Base-by-base conservation (phyloP, 805 yeast species). In the Lipomyces yamadae region DNA sequence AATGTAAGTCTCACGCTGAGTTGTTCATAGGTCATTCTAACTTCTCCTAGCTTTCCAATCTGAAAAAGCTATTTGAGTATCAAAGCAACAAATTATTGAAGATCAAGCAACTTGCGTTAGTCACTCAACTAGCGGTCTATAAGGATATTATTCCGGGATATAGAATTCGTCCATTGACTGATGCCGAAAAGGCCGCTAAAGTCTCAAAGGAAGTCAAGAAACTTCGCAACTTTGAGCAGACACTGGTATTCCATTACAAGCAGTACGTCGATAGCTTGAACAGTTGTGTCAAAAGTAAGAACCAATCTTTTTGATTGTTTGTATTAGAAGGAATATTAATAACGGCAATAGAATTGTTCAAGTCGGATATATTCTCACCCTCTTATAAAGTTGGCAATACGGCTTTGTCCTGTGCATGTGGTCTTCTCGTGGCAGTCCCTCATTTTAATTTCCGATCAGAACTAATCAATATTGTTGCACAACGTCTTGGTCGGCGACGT, bases 391-490 rank as follows among this genome's bases (percentile, higher is more conserved):
- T 80, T 54, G 78, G 76, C 7, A 58, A 63, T 24, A 74, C 79
- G 18, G 90, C 97, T 0, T 80, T 88, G 1, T 86, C 84, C 64
- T 93, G 96, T 1, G 90, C 93, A 0, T 90, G 96, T 76, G 96
- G 91, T 73, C 81, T 94, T 61, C 81, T 87, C 4, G 80, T 85
- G 7, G 80, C 89, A 1, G 85, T 90, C 56, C 85, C 92, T 42
- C 88, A 88, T 74, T 94, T 94, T 83, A 94, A 94, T 76, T 90
- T 84, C 74, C 83, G 96, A 68, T 82, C 83, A n/a, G 97, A 92
- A 54, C 81, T 95, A 2, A 78, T 95, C 48, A 81, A 85, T 37
- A 82, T 91, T 0, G 72, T 92, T 1, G 82, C 90, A 33, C 86
- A 91, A 73, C 83, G 95, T 72, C 81, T 91, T 56, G 86, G 87